Evolutionary conservation across 2,329 filamentous ascomycete species (phyloP).

Genomic region (Colletotrichum sp.): DNA sequence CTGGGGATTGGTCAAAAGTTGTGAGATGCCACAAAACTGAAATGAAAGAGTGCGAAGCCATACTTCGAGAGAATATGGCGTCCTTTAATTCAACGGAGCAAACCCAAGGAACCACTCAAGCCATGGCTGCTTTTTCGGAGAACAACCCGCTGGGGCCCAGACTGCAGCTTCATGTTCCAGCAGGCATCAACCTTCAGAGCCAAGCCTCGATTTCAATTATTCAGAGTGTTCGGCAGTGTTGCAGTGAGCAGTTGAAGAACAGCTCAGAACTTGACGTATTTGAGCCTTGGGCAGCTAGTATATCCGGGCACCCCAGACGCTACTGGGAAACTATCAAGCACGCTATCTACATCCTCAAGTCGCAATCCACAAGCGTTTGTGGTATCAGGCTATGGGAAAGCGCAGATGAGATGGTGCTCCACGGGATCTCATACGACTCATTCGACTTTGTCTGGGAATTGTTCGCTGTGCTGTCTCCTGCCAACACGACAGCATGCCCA

Average conservation of each 20-base stretch:
- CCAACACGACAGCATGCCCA: background rate
- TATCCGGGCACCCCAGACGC: background rate
- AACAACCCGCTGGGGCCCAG: rapidly evolving
- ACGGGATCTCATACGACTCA: background rate
- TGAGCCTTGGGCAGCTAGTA: background rate
- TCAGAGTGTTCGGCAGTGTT: background rate
- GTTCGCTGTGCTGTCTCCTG: background rate
- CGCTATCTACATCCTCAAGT: background rate
- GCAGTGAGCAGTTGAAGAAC: background rate
- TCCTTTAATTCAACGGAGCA: background rate
- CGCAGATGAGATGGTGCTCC: background rate
- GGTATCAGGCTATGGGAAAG: background rate
- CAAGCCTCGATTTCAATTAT: rapidly evolving
- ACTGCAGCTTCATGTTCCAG: background rate
- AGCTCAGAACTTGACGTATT: background rate
- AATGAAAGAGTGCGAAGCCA: background rate
- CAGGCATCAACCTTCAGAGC: background rate
- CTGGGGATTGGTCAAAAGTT: background rate
- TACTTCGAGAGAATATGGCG: background rate
- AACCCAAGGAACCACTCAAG: background rate
- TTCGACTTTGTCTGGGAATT: background rate
- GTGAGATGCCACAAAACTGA: background rate
- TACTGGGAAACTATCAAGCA: background rate
- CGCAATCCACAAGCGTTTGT: background rate
- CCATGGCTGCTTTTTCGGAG: background rate